phyloP scores from a whole-genome alignment of 1,284 basidiomycete species.

The Tilletia setariae region DNA sequence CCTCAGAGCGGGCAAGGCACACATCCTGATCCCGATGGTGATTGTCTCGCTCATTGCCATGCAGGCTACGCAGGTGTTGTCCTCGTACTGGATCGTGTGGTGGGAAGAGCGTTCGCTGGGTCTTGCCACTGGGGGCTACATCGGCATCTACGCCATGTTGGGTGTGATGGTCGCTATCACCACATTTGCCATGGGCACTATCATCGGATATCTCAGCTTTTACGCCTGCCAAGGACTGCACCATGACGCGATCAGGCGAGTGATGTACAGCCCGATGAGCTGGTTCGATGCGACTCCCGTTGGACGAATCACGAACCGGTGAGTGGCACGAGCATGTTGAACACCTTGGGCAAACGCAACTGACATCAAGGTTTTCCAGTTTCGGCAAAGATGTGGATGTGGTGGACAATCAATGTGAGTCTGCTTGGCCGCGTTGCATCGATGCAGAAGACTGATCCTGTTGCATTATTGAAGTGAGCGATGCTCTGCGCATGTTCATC shows the following conservation, averaged over 20 bases:
- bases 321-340: not conserved
- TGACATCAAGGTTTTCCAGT: not conserved
- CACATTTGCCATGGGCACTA: constrained; percentile 64
- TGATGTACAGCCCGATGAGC: constrained; percentile 67
- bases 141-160: constrained; percentile 68
- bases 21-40: constrained; percentile 63
- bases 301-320: constrained; percentile 77
- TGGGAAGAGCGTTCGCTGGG: constrained; percentile 63
- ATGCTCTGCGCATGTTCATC: constrained; percentile 50
- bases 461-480: constrained; percentile 25
- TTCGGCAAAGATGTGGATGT: constrained; percentile 74
- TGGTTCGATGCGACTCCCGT: constrained; percentile 82
- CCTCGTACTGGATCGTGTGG: constrained; percentile 56
- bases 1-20: constrained; percentile 65
- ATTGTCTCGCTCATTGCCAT: constrained; percentile 63
- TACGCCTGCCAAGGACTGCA: constrained; percentile 67
- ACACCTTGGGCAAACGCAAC: not conserved
- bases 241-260: constrained; percentile 60
- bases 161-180: constrained; percentile 64
- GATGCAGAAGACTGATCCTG: too few species aligned
- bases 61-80: constrained; percentile 63
- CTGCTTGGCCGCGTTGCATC: too few species aligned
- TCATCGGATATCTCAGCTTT: constrained; percentile 66
- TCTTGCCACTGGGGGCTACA: constrained; percentile 63
- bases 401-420: constrained; percentile 66